Base-by-base conservation (phyloP, 257 asterid genomes). In the Plantago major region DNA sequence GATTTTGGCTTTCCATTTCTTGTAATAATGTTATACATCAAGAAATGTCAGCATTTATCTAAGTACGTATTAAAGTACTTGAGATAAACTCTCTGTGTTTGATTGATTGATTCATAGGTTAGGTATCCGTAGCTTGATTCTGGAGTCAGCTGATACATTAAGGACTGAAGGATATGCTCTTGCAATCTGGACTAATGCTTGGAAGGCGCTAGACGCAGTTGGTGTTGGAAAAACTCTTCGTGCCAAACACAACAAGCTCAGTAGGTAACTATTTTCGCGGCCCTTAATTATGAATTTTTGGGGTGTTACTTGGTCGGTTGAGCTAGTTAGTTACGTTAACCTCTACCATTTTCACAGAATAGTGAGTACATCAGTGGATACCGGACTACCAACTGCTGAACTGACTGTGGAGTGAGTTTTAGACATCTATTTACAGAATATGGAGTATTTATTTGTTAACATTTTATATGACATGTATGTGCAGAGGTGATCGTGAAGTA, bases 141-240 rank as follows among this genome's bases (percentile, higher is more conserved):
- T 81, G 73, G 87, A 81, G 67, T 75, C 87, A 43, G 69, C 80
- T n/a, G 78, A 67, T 11, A 28, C 73, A 9, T 28, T 81, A 69
- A 55, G 84, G 60, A 69, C 66, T 28, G 46, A 75, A 13, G 82
- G 87, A 30, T 78, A 59, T 46, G 87, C 78, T 48, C 57, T 81
- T 30, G 69, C 82, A 12, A 49, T 75, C 56, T 78, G 82, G 84
- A 65, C 80, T 16, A 81, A 81, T 56, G 78, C 87, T 14, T 75
- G 84, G 81, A 78, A 67, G 63, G 84, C 84, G 17, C 63, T 81
- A 51, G 84, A 81, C 55, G 76, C 80, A 38, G 49, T 78, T 42
- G 82, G 82, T 42, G 33, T 78, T 53, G 82, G 82, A 30, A 51
- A 67, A 49, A 3, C 37, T 37, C 83, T 81, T 60, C 76, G 84